Evolutionary conservation across 2,329 filamentous ascomycete genomes (phyloP).

Genomic region (Fusarium caatingaense): DNA sequence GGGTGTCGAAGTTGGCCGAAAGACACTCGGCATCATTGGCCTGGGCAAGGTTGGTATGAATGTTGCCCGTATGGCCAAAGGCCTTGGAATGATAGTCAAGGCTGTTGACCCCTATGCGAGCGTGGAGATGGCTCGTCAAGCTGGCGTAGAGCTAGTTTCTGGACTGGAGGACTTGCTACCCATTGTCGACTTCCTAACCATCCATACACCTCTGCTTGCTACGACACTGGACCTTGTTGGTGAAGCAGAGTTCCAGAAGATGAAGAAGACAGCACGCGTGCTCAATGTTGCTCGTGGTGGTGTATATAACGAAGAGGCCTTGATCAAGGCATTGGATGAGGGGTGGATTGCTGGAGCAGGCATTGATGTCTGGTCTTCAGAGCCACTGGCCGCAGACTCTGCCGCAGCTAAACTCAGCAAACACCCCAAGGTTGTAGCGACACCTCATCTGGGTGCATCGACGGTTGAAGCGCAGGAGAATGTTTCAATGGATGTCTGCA

Average conservation of each 20-base stretch:
- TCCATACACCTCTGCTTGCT: slow-evolving; percentile 83
- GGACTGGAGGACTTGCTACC: slow-evolving; percentile 70
- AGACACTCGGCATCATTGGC: slow-evolving; percentile 80
- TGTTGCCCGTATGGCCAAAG: slow-evolving; percentile 81
- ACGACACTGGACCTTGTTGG: slow-evolving; percentile 81
- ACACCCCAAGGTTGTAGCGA: slow-evolving; percentile 79
- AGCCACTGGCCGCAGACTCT: slow-evolving; percentile 69
- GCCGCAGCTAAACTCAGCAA: slow-evolving; percentile 71
- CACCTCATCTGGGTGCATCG: slow-evolving; percentile 82
- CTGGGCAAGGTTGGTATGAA: slow-evolving; percentile 86
- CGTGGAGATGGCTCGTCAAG: slow-evolving; percentile 74
- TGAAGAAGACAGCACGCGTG: slow-evolving; percentile 79
- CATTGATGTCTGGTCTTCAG: slow-evolving; percentile 82
- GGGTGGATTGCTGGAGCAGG: slow-evolving; percentile 81
- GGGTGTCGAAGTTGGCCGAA: slow-evolving; percentile 81
- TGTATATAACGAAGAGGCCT: slow-evolving; percentile 80
- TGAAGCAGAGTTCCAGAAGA: slow-evolving; percentile 71
- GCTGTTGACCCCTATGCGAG: slow-evolving; percentile 84
- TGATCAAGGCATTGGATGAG: slow-evolving; percentile 75
- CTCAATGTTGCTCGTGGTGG: slow-evolving; percentile 85
- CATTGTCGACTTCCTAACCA: slow-evolving; percentile 79
- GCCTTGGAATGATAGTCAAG: slow-evolving; percentile 79
- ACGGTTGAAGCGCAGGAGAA: slow-evolving; percentile 88
- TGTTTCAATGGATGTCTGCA: slow-evolving; percentile 84
- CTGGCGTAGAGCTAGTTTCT: slow-evolving; percentile 72